phyloP scores from a whole-genome alignment of 371 early-diverging fungal genomes.

The Haplosporangium sp. region DNA sequence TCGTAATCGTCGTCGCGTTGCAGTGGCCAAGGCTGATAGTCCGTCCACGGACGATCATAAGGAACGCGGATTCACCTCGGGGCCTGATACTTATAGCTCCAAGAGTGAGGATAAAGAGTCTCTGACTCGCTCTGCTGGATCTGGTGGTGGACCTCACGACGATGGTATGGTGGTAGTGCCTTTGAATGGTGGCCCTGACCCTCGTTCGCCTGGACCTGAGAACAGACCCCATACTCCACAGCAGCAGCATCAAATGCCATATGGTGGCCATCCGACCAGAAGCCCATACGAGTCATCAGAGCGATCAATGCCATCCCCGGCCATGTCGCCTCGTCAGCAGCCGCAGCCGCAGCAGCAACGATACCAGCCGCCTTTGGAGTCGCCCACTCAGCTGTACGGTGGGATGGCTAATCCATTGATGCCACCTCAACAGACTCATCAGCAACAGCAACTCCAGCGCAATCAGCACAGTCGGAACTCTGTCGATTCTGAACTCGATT shows the following conservation, averaged over 20 bases:
- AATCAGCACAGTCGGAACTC: slow-evolving; percentile 25
- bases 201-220: slow-evolving; percentile 14
- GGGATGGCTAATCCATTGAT: slow-evolving; percentile 9
- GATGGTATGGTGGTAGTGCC: slow-evolving; percentile 23
- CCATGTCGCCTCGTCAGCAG: neutral
- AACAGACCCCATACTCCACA: slow-evolving; percentile 1
- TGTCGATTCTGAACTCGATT: slow-evolving; percentile 43
- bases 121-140: slow-evolving; percentile 24
- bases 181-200: slow-evolving; percentile 8
- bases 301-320: neutral
- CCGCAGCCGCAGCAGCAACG: slow-evolving; percentile 6
- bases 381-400: slow-evolving; percentile 16
- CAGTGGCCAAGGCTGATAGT: slow-evolving; percentile 5
- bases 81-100: slow-evolving; percentile 6
- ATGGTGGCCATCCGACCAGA: too few species aligned
- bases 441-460: slow-evolving; percentile 11
- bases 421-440: slow-evolving; percentile 6
- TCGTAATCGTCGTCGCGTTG: slow-evolving; percentile 42
- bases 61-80: slow-evolving; percentile 22
- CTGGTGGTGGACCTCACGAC: slow-evolving; percentile 23
- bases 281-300: too few species aligned
- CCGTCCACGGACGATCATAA: slow-evolving; percentile 20
- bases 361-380: slow-evolving; percentile 33
- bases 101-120: slow-evolving; percentile 35
- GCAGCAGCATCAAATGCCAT: slow-evolving; percentile 7